These are phyloP conservation scores for Ogataea nonfermentans DNA, from an alignment of 805 yeast genomes.

Conservation along the genomic window DNA sequence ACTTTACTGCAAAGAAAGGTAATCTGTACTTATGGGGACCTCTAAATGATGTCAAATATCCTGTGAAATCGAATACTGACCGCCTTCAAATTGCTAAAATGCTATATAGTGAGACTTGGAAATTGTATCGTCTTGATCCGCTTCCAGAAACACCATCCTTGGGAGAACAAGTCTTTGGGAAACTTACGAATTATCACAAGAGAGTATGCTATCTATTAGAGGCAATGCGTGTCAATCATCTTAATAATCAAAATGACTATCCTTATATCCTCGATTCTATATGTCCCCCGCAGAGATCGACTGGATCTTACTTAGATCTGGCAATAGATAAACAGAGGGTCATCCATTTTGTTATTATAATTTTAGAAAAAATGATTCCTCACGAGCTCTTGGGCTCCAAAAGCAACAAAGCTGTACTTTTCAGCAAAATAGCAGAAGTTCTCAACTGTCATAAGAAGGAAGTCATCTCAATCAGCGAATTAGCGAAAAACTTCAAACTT, in stretches of 20 bases:
- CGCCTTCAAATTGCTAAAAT: slow-evolving; percentile 22
- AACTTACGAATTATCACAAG: slow-evolving; percentile 22
- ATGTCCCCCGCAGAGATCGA: slow-evolving; percentile 23
- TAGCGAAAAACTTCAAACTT: slow-evolving; percentile 38
- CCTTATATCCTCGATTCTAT: slow-evolving; percentile 36
- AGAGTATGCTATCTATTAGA: slow-evolving; percentile 22
- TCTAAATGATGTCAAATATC: slow-evolving; percentile 4
- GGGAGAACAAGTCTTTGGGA: slow-evolving; percentile 12
- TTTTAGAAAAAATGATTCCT: slow-evolving; percentile 53
- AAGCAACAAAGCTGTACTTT: slow-evolving; percentile 44
- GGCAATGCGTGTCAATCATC: slow-evolving; percentile 35
- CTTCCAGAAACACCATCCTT: slow-evolving; percentile 19
- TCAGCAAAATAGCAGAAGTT: slow-evolving; percentile 36
- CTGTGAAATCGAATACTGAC: background rate
- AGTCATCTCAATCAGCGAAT: slow-evolving; percentile 29
- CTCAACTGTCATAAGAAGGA: slow-evolving; percentile 41
- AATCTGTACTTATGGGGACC: slow-evolving; percentile 26
- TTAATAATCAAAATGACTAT: slow-evolving; percentile 31
- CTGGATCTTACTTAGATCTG: slow-evolving; percentile 31
- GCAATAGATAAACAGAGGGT: slow-evolving; percentile 38
- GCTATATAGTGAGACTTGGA: slow-evolving; percentile 27
- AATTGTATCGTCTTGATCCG: slow-evolving; percentile 21
- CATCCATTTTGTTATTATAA: slow-evolving; percentile 39
- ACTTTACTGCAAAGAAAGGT: slow-evolving; percentile 30
- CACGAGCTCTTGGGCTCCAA: slow-evolving; percentile 49